Base-by-base conservation (phyloP, 768 basidiomycete species). In the Suillus tomentosus region DNA sequence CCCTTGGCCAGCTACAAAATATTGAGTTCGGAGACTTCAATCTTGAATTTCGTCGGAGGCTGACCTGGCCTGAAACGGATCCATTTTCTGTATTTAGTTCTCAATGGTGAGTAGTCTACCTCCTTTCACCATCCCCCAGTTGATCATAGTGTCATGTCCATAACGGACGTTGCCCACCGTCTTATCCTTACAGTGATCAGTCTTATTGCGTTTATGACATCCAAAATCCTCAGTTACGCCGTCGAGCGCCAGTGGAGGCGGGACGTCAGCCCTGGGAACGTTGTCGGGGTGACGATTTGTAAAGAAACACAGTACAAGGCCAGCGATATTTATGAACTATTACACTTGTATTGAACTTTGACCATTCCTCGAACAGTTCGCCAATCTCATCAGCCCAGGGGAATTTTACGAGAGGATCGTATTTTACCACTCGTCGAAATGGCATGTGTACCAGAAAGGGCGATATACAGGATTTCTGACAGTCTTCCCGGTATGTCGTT, bases 371-470 rank as follows among this genome's bases (percentile, higher is more conserved):
- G 19, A 54, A 54, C 34, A 54, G 53, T 54, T 36, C 11, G 9
- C 9, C 3, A n/a, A 11, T 34, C 17, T 54, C 31, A 54, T 54
- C 19, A 54, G 11, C 11, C 31, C 34, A 34, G 19, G 31, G 3
- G 34, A 34, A 54, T 6, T n/a, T 36, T n/a, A 13, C 53, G 34
- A 54, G 34, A 36, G 31, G 19, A 54, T 34, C 19, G 13, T 36
- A n/a, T 11, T 54, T 34, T 54, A 54, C 31, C 11, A 54, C 19
- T 54, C 53, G 1, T 34, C 19, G 31, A 54, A 11, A 34, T 54
- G 53, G 53, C 6, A 54, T 36, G 19, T 54, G 19, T 54, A 54
- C 53, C 53, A 54, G 53, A 54, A 54, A n/a, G 53, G 19, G 53
- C 53, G 19, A 5, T n/a, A n/a, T 36, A n/a, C 34, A 14, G 53